Evolutionary conservation across 352 stramenopile genomes (phyloP).

Genomic region (Phytopythium aichiense): DNA sequence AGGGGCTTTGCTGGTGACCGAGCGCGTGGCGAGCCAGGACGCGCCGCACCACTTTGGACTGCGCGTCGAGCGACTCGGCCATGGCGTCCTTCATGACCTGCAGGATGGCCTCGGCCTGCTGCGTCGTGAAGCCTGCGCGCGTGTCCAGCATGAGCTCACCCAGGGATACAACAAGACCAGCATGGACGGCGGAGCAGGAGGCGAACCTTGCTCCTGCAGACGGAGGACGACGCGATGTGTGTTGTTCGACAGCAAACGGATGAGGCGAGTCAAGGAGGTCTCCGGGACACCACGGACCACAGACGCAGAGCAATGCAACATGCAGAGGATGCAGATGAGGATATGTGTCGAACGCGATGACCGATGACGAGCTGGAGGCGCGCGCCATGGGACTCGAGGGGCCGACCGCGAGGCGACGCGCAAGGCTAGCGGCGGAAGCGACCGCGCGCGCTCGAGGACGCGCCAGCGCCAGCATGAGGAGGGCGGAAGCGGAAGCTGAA

Average conservation of each 20-base stretch:
- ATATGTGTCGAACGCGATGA: slow-evolving; percentile 20
- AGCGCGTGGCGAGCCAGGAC: not conserved
- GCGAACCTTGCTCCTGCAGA: slow-evolving; percentile 66
- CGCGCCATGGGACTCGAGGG: not conserved
- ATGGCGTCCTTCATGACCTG: slow-evolving; percentile 82
- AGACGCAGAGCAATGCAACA: not conserved
- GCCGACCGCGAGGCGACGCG: not conserved
- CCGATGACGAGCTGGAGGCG: slow-evolving; percentile 4
- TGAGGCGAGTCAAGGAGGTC: not conserved
- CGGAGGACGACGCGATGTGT: slow-evolving; percentile 78
- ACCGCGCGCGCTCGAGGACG: not conserved
- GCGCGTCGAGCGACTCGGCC: slow-evolving; percentile 67
- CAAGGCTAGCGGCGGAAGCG: not conserved
- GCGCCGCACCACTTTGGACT: slow-evolving; percentile 32
- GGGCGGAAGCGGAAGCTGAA: not conserved
- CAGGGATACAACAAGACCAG: not conserved
- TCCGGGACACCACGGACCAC: not conserved
- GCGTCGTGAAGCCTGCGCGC: slow-evolving; percentile 50
- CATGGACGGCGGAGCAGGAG: not conserved
- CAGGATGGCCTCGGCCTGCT: slow-evolving; percentile 76
- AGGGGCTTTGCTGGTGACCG: not conserved
- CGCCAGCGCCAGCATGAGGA: slow-evolving; percentile 4
- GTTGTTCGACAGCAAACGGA: not conserved
- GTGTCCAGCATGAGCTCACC: not conserved
- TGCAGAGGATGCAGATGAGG: not conserved